These are phyloP conservation scores for Pneumocystis wakefieldiae DNA, from an alignment of 1,139 yeast genomes.

Conservation along the genomic window DNA sequence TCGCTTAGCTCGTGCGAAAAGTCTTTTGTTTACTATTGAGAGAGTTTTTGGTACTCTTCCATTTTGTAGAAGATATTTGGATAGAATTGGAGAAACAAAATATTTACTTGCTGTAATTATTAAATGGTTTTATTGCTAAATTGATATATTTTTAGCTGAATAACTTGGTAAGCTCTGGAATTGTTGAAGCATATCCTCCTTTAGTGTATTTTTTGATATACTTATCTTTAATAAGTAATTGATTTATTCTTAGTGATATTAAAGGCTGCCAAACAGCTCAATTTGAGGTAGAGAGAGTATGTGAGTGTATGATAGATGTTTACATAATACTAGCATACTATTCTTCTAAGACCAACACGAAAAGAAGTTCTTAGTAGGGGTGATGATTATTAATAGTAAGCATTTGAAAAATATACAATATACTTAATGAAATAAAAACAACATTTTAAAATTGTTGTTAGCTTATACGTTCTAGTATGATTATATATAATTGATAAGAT, in stretches of 20 bases:
- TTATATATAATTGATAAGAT: neutral
- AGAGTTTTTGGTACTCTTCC: slow-evolving; percentile 85
- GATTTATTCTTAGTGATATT: slow-evolving; percentile 30
- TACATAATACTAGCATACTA: slow-evolving; percentile 15
- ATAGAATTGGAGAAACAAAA: slow-evolving; percentile 80
- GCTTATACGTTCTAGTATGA: neutral
- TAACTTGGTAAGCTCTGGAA: slow-evolving; percentile 69
- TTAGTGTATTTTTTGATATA: slow-evolving; percentile 27
- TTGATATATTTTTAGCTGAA: slow-evolving; percentile 29
- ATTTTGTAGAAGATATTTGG: slow-evolving; percentile 90
- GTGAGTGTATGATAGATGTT: neutral
- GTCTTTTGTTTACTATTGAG: slow-evolving; percentile 53
- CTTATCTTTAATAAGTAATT: neutral
- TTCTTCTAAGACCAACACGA: slow-evolving; percentile 73
- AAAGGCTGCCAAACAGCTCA: slow-evolving; percentile 90
- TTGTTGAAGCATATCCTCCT: slow-evolving; percentile 95
- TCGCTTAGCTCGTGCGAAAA: slow-evolving; percentile 49
- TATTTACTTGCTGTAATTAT: slow-evolving; percentile 51
- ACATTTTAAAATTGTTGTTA: neutral
- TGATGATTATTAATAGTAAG: slow-evolving; percentile 52
- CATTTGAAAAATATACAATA: slow-evolving; percentile 13
- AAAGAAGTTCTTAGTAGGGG: slow-evolving; percentile 94
- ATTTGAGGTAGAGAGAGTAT: slow-evolving; percentile 62
- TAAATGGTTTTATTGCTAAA: neutral
- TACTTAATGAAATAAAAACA: neutral